Percentiles rank a stretch among this genome's conserved stretches.
Conservation (phyloP, 345 rosid species). For the Lepidium africanum region DNA sequence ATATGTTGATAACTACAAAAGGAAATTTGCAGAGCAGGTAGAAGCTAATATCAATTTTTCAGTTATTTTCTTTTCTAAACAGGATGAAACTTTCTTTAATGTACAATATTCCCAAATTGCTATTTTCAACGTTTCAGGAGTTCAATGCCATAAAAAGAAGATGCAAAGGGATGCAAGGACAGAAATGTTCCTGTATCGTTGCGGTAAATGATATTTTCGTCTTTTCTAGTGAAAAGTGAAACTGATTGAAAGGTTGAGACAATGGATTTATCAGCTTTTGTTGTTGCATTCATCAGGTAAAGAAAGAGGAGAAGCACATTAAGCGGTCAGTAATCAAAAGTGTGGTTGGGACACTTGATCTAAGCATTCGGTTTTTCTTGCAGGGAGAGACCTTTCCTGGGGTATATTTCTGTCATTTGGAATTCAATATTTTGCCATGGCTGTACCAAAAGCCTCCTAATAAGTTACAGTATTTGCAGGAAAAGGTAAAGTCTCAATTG, state of each 20-base stretch:
- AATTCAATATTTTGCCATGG: not conserved
- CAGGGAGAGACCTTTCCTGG: constrained; percentile 87
- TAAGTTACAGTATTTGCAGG: constrained; percentile 37
- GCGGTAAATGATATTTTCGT: constrained; percentile 33
- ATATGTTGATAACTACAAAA: constrained; percentile 61
- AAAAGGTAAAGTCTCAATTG: constrained; percentile 43
- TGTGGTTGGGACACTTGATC: constrained; percentile 87
- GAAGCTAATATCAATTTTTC: not conserved
- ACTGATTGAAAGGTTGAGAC: not conserved
- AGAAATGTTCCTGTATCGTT: constrained; percentile 54
- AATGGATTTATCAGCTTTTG: not conserved
- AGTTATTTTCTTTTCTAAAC: not conserved
- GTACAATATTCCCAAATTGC: not conserved
- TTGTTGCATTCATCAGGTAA: constrained; percentile 40
- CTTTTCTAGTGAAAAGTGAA: not conserved
- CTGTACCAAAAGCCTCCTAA: not conserved
- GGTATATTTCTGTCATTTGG: constrained; percentile 32
- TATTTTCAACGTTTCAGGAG: constrained; percentile 37
- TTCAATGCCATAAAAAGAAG: constrained; percentile 70
- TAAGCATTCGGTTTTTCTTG: constrained; percentile 50
- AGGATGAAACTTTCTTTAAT: not conserved
- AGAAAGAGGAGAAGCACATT: constrained; percentile 46
- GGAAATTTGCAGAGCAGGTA: constrained; percentile 91
- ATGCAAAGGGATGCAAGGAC: constrained; percentile 38
- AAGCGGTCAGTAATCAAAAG: constrained; percentile 65